Evolutionary conservation across 495 filamentous ascomycete genomes (phyloP).

Genomic region (Rusavskia elegans): DNA sequence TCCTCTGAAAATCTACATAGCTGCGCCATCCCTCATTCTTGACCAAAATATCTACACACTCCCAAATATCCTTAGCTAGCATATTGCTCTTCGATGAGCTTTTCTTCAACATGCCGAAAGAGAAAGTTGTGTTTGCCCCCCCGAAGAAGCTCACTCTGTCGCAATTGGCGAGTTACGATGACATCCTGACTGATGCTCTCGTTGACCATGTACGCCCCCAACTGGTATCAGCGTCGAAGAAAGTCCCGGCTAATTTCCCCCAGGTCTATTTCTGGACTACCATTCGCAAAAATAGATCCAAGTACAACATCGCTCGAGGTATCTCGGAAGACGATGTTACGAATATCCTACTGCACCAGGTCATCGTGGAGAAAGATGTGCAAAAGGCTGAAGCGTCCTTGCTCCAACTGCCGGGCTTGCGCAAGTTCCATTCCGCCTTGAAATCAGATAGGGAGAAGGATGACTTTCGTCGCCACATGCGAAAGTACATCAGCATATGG

Average conservation of each 20-base stretch:
- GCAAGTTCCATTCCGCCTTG: constrained; percentile 47
- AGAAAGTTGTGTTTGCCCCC: background rate
- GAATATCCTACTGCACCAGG: constrained; percentile 56
- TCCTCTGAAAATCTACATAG: background rate
- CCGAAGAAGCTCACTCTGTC: constrained; percentile 48
- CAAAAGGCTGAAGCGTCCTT: constrained; percentile 53
- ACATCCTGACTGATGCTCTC: constrained; percentile 88
- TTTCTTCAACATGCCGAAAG: background rate
- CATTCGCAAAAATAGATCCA: constrained; percentile 83
- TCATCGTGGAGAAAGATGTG: constrained; percentile 61
- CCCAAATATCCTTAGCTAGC: background rate
- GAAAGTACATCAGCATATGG: constrained; percentile 87
- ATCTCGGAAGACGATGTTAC: constrained; percentile 68
- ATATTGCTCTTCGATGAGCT: background rate
- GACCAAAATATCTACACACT: background rate
- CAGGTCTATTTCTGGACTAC: constrained; percentile 91
- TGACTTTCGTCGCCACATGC: constrained; percentile 73
- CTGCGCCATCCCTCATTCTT: background rate
- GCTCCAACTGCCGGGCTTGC: constrained; percentile 55
- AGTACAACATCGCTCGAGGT: constrained; percentile 70
- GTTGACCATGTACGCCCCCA: constrained; percentile 68
- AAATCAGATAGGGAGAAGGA: constrained; percentile 66
- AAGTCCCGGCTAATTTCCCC: background rate
- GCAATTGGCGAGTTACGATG: constrained; percentile 85
- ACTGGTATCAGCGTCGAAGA: background rate